Percentiles rank a stretch among this genome's conserved stretches.
Conservation (phyloP, 768 basidiomycete genomes). For the Xerocomellus chrysenteron region DNA sequence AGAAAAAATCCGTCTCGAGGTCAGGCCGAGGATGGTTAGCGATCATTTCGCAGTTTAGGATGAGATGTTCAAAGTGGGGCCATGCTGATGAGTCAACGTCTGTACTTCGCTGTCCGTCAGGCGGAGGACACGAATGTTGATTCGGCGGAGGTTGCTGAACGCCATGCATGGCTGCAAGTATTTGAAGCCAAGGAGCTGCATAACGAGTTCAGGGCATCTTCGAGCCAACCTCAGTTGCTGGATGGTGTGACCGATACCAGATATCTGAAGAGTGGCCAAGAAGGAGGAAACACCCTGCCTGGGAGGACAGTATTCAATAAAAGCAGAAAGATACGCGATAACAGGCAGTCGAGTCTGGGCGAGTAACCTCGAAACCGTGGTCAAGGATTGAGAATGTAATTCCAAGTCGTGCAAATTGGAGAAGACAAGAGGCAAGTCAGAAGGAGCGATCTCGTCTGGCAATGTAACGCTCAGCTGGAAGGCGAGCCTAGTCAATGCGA, state of each 20-base stretch:
- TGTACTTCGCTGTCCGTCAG: no score
- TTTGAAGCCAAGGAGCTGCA: no score
- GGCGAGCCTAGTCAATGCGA: not conserved
- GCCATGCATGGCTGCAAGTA: not conserved
- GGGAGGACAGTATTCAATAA: not conserved
- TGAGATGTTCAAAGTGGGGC: no score
- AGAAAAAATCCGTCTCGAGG: no score
- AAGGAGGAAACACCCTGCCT: not conserved
- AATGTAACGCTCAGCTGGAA: not conserved
- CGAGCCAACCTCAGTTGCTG: not conserved
- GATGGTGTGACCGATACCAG: not conserved
- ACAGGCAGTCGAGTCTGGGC: not conserved
- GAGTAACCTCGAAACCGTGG: not conserved
- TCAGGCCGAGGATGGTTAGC: no score
- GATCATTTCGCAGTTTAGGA: no score
- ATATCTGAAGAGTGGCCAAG: not conserved
- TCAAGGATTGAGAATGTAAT: not conserved
- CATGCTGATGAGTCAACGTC: no score
- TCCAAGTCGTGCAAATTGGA: not conserved
- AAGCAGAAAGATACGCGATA: not conserved
- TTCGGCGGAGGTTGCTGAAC: not conserved
- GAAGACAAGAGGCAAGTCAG: not conserved
- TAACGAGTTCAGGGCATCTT: no score
- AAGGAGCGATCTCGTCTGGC: not conserved
- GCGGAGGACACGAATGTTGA: no score